Evolutionary conservation across 2,329 filamentous ascomycete species (phyloP).

Genomic region (Fusarium sp.): DNA sequence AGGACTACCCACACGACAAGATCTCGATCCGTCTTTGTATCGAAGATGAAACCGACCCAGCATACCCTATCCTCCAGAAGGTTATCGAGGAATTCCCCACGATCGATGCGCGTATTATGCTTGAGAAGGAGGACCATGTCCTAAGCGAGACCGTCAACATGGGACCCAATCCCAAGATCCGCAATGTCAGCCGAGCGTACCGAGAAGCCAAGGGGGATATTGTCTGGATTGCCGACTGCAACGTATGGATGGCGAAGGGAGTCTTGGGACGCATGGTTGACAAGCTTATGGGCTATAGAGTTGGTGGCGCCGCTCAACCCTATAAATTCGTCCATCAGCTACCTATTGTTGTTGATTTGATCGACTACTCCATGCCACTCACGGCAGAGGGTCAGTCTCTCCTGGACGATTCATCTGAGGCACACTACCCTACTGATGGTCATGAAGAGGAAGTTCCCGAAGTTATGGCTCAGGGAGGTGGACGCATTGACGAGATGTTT

Average conservation of each 20-base stretch:
- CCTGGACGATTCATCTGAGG: slow-evolving; percentile 50
- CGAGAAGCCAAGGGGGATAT: slow-evolving; percentile 88
- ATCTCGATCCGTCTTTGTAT: slow-evolving; percentile 87
- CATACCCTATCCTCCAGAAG: slow-evolving; percentile 77
- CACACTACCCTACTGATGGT: slow-evolving; percentile 36
- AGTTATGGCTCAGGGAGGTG: slow-evolving; percentile 68
- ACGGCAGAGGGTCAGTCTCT: slow-evolving; percentile 44
- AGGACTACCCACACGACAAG: slow-evolving; percentile 81
- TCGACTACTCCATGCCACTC: slow-evolving; percentile 42
- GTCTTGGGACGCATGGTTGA: slow-evolving; percentile 91
- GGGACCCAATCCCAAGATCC: slow-evolving; percentile 97
- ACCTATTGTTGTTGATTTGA: slow-evolving; percentile 85
- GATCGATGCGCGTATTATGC: slow-evolving; percentile 76
- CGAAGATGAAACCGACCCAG: slow-evolving; percentile 77
- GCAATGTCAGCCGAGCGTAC: slow-evolving; percentile 95
- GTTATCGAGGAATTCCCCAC: slow-evolving; percentile 78
- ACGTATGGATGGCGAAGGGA: slow-evolving; percentile 87
- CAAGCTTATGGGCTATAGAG: slow-evolving; percentile 76
- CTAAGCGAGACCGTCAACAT: slow-evolving; percentile 70
- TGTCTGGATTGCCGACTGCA: slow-evolving; percentile 96
- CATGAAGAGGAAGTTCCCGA: slow-evolving; percentile 39
- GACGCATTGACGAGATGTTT: slow-evolving; percentile 92
- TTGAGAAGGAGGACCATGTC: slow-evolving; percentile 84
- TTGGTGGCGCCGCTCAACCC: slow-evolving; percentile 61
- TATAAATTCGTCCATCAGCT: slow-evolving; percentile 97